phyloP scores from a whole-genome alignment of 257 asterid species.

The Mentha longifolia region DNA sequence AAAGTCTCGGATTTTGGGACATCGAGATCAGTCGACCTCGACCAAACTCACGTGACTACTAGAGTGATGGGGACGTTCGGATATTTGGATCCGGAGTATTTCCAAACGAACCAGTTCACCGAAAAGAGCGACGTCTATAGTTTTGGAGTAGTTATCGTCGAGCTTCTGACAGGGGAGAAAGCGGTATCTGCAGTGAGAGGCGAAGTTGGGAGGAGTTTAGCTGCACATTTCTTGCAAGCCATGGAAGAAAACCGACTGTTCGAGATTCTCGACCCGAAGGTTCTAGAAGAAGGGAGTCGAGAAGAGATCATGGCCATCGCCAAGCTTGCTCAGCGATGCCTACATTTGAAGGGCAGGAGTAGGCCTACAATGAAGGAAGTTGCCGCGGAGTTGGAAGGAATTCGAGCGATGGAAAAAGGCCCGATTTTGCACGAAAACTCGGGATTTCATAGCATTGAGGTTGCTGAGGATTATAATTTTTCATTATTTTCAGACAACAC shows the following conservation, averaged over 20 bases:
- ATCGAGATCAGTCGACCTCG: slow-evolving; percentile 20
- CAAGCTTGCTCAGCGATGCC: slow-evolving; percentile 38
- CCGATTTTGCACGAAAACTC: too few species aligned
- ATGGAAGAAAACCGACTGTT: slow-evolving; percentile 33
- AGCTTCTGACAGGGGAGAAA: slow-evolving; percentile 44
- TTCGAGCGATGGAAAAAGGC: slow-evolving; percentile 16
- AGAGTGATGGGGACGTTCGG: slow-evolving; percentile 40
- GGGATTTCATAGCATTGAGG: too few species aligned
- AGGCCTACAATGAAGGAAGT: slow-evolving; percentile 46
- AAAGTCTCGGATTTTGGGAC: slow-evolving; percentile 36
- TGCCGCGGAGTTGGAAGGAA: slow-evolving; percentile 33
- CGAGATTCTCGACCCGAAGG: slow-evolving; percentile 35
- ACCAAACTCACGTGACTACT: slow-evolving; percentile 31
- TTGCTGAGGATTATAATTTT: too few species aligned
- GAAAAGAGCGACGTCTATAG: slow-evolving; percentile 47
- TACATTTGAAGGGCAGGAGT: slow-evolving; percentile 38
- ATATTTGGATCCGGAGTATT: slow-evolving; percentile 49
- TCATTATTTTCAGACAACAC: too few species aligned
- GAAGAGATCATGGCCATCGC: slow-evolving; percentile 39
- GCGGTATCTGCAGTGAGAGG: too few species aligned
- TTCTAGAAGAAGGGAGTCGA: slow-evolving; percentile 9
- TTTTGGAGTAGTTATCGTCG: slow-evolving; percentile 42
- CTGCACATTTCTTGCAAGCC: slow-evolving; percentile 38
- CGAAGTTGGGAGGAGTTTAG: slow-evolving; percentile 34
- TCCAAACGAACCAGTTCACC: slow-evolving; percentile 38